Base-by-base conservation (phyloP, 108 stramenopile genomes). In the Fragilaria crotonensis region DNA sequence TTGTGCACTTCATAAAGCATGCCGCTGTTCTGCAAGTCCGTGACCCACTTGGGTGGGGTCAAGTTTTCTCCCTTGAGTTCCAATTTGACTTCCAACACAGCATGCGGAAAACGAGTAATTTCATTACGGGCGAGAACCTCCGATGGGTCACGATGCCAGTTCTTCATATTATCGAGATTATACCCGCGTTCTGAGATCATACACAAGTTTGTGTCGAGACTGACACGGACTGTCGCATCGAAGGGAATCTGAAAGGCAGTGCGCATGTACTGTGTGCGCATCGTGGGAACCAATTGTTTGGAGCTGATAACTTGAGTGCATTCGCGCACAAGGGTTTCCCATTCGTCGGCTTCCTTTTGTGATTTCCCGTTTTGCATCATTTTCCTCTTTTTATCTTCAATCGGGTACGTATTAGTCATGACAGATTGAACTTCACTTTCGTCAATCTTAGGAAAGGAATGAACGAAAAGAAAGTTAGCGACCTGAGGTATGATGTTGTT, bases 171-270 rank as follows among this genome's bases (percentile, higher is more conserved):
- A 51, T 90, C 57, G 22, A 87, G 68, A 55, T 93, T 92, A 61
- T 95, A 92, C 27, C 89, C 92, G 53, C 95, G 78, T 65, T 98
- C 97, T n/a, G 77, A 79, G 48, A 98, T 94, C 95, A 98, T 94
- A 63, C 90, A 91, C 7, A 98, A 63, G 64, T 98, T 97, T 3
- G 96, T 97, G 70, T 98, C 97, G 48, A 98, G 70, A 45, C 83
- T 85, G 30, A 96, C 78, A n/a, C 97, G 80, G 3, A 98, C 97
- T 3, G 94, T 96, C 26, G 94, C 93, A 70, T 96, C 95, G 53
- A 94, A 95, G 1, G 96, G 94, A 30, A 96, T 94, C 75, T 98
- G 97, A 57, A 96, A 98, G 7, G 97, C 97, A 4, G 95, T 96
- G 17, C 97, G 78, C 92, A 93, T 95, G 81, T 90, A 98, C 57